Conservation (phyloP, 345 rosid species). For the Salix koriyanagi region DNA sequence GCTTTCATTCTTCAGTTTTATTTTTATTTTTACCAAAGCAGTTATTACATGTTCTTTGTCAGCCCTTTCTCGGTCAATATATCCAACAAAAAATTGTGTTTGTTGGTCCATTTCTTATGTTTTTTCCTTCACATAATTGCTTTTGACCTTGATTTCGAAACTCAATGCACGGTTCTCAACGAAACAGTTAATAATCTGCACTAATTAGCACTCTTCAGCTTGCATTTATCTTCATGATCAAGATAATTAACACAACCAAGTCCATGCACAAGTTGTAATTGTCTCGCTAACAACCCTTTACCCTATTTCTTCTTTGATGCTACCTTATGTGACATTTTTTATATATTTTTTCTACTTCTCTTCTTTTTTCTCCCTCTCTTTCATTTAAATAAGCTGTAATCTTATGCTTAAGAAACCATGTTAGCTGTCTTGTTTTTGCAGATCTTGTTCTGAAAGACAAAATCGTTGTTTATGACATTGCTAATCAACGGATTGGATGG, state of each 20-base stretch:
- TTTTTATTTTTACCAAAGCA: background rate
- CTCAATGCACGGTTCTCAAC: background rate
- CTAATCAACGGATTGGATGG: constrained; percentile 85
- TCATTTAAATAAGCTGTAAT: background rate
- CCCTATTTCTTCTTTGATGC: background rate
- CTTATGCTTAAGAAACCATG: background rate
- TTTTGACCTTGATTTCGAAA: background rate
- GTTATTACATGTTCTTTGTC: background rate
- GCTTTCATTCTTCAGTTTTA: background rate
- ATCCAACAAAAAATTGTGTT: background rate
- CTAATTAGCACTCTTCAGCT: background rate
- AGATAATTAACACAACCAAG: background rate
- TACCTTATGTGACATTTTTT: background rate
- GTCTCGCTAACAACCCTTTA: background rate
- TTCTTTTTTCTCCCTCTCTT: background rate
- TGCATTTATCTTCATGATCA: background rate
- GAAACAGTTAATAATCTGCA: background rate
- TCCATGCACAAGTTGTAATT: background rate
- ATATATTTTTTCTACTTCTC: background rate
- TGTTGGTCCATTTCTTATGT: background rate
- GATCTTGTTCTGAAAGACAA: constrained; percentile 89
- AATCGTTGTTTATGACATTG: constrained; percentile 76
- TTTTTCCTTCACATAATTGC: background rate
- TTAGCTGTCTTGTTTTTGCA: constrained; percentile 28
- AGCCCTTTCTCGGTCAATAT: background rate